A percentile compares a stretch with the other conserved stretches of the same genome.
Conservation (phyloP, 768 basidiomycete species). For the Grammothele lineata region DNA sequence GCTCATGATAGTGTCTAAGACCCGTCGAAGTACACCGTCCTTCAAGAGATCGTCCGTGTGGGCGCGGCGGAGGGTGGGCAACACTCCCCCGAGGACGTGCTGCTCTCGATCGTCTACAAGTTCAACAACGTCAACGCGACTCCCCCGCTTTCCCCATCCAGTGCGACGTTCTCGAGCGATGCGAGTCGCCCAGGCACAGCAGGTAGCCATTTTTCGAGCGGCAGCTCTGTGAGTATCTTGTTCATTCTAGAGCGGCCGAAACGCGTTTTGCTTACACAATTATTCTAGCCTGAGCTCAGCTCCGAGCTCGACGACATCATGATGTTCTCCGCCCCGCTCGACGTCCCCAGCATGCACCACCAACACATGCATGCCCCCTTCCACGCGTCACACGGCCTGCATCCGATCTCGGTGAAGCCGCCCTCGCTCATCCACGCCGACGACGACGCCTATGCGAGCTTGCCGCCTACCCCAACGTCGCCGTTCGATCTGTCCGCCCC, state of each 20-base stretch:
- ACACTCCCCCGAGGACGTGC: slow-evolving; percentile 12
- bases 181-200: slow-evolving; percentile 18
- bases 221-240: slow-evolving; percentile 5
- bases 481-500: slow-evolving; percentile 11
- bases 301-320: slow-evolving; percentile 20
- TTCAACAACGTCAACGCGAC: slow-evolving; percentile 19
- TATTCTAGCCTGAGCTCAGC: slow-evolving; percentile 16
- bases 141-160: slow-evolving; percentile 22
- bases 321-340: slow-evolving; percentile 13
- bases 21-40: slow-evolving; percentile 18
- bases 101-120: slow-evolving; percentile 22
- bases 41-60: slow-evolving; percentile 22
- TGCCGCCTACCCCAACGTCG: slow-evolving; percentile 20
- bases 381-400: slow-evolving; percentile 7
- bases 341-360: slow-evolving; percentile 4
- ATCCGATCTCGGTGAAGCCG: slow-evolving; percentile 1
- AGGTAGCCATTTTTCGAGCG: slow-evolving; percentile 7
- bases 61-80: slow-evolving; percentile 2
- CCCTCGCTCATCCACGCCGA: slow-evolving; percentile 21
- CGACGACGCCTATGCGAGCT: slow-evolving; percentile 26
- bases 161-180: slow-evolving; percentile 18
- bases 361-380: slow-evolving; percentile 1
- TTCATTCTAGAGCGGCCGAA: too few species aligned
- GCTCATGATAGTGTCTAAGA: slow-evolving; percentile 15
- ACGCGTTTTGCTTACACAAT: too few species aligned